Evolutionary conservation across 164 flowering plant genomes (phyloP).

Genomic region (Annona squamosa): DNA sequence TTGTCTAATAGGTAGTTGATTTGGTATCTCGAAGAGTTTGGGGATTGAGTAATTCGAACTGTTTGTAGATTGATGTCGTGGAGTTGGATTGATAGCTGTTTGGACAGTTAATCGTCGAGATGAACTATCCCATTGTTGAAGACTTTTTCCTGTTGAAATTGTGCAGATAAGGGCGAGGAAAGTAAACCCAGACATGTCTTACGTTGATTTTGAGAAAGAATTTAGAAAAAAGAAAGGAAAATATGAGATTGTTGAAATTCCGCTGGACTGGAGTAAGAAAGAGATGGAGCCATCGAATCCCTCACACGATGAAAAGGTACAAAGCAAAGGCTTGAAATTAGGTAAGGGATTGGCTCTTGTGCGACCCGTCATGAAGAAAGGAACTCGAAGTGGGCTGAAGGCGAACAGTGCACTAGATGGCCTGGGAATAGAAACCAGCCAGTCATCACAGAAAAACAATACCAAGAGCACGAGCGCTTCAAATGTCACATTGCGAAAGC

Average conservation of each 20-base stretch:
- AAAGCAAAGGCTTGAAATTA: background rate
- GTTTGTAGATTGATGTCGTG: no score
- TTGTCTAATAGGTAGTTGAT: no score
- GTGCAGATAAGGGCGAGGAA: slow-evolving; percentile 69
- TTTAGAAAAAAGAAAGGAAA: slow-evolving; percentile 50
- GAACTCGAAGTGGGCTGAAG: slow-evolving; percentile 29
- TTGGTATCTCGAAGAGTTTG: no score
- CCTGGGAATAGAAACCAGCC: slow-evolving; percentile 26
- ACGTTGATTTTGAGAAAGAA: slow-evolving; percentile 68
- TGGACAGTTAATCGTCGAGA: no score
- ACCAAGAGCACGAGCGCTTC: slow-evolving; percentile 30
- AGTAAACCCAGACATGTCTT: slow-evolving; percentile 58
- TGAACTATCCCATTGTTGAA: no score
- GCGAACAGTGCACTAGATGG: slow-evolving; percentile 16
- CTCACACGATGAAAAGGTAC: slow-evolving; percentile 11
- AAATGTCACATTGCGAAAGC: slow-evolving; percentile 67
- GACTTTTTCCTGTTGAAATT: background rate
- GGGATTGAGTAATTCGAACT: no score
- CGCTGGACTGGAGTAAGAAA: slow-evolving; percentile 32
- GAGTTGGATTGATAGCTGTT: no score
- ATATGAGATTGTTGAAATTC: slow-evolving; percentile 31
- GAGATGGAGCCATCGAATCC: slow-evolving; percentile 21
- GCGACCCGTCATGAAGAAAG: slow-evolving; percentile 65
- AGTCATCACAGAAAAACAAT: slow-evolving; percentile 17
- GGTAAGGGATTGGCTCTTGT: slow-evolving; percentile 36